Conservation (phyloP, 495 filamentous ascomycete species). For the Aspergillus olivimuriae region DNA sequence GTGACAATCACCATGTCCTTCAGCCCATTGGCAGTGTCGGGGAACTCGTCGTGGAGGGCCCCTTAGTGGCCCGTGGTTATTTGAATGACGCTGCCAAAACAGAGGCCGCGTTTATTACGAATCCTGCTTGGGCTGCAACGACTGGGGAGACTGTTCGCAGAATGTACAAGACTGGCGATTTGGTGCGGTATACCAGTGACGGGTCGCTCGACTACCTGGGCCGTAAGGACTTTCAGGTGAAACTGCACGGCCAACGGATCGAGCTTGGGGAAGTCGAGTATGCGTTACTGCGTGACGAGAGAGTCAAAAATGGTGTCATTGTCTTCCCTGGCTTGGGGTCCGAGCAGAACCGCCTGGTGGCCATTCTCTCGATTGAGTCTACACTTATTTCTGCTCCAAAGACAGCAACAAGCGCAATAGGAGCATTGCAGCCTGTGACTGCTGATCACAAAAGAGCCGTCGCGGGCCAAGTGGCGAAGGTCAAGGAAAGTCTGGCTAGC, state of each 20-base stretch:
- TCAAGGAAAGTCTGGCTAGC: no score
- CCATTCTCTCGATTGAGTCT: no score
- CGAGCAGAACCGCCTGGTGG: no score
- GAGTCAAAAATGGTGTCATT: no score
- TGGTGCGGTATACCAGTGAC: conserved; percentile 35
- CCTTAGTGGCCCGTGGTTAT: conserved; percentile 35
- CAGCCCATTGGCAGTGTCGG: conserved; percentile 32
- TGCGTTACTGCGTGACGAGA: no score
- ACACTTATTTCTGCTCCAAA: no score
- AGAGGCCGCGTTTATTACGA: conserved; percentile 21
- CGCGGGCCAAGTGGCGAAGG: no score
- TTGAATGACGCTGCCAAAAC: conserved; percentile 32
- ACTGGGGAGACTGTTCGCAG: background rate
- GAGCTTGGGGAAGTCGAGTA: no score
- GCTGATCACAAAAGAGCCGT: no score
- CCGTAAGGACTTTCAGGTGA: conserved; percentile 21
- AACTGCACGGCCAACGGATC: conserved; percentile 1
- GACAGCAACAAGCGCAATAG: no score
- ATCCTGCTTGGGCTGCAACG: conserved; percentile 6
- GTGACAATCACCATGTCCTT: conserved; percentile 21
- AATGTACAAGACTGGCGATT: conserved; percentile 44
- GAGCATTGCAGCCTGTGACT: no score
- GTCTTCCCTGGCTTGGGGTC: no score
- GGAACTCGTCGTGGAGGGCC: conserved; percentile 41
- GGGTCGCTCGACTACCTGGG: conserved; percentile 12